Percentiles rank a stretch among this genome's conserved stretches.
Conservation (phyloP, 1,284 basidiomycete species). For the Ustilago nuda region DNA sequence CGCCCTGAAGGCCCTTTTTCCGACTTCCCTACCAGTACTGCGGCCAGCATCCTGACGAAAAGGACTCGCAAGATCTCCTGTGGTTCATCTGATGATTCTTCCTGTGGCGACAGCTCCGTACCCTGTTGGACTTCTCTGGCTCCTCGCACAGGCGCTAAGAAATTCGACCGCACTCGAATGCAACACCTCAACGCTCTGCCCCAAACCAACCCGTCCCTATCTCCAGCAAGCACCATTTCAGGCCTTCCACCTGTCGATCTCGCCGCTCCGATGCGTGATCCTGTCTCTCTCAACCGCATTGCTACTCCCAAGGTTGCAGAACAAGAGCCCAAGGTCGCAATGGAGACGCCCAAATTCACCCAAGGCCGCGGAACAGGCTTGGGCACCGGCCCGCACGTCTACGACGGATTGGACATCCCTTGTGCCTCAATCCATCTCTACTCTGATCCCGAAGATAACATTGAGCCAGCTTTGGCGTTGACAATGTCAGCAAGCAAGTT, state of each 20-base stretch:
- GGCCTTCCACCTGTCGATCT: not conserved
- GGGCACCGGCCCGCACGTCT: conserved; percentile 48
- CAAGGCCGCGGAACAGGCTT: conserved; percentile 13
- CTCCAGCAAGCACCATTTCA: not conserved
- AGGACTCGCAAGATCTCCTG: conserved; percentile 16
- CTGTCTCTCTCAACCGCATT: not conserved
- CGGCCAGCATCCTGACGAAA: not conserved
- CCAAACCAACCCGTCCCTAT: not conserved
- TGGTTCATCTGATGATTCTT: conserved; percentile 7
- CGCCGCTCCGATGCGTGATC: conserved; percentile 6
- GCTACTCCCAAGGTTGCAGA: not conserved
- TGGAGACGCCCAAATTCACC: not conserved
- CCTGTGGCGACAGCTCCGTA: conserved; percentile 5
- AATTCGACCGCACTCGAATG: conserved; percentile 21
- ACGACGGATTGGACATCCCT: conserved; percentile 57
- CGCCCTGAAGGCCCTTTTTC: not conserved
- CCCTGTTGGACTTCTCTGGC: conserved; percentile 22
- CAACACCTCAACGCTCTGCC: conserved; percentile 8
- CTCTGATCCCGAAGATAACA: conserved; percentile 53
- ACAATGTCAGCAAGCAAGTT: conserved; percentile 8
- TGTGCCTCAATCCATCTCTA: conserved; percentile 52
- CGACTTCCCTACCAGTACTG: not conserved
- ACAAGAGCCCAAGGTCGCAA: not conserved
- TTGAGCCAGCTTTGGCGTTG: conserved; percentile 19
- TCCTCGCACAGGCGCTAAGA: conserved; percentile 28